Evolutionary conservation across 805 yeast genomes (phyloP).

Genomic region (Metschnikowia anglica): DNA sequence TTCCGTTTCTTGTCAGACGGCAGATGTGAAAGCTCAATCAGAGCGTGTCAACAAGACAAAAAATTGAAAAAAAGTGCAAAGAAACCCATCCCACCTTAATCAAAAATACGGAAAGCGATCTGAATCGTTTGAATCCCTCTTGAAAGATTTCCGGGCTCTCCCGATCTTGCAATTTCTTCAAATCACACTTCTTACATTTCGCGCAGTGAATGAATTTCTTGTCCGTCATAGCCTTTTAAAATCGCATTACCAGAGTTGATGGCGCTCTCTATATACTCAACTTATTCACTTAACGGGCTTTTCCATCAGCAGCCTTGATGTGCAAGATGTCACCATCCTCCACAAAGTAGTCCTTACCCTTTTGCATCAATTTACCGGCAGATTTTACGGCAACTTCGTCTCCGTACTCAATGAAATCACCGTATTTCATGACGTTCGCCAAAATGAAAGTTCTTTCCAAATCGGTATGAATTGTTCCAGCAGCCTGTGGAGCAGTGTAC

Average conservation of each 20-base stretch:
- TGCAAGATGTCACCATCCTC: slow-evolving; percentile 93
- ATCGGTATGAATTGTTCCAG: slow-evolving; percentile 87
- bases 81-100: no score
- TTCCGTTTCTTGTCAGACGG: no score
- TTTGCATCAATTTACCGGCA: slow-evolving; percentile 83
- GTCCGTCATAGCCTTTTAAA: neutral
- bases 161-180: no score
- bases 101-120: no score
- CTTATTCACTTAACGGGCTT: slow-evolving; percentile 46
- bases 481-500: slow-evolving; percentile 82
- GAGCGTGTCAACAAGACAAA: no score
- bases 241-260: slow-evolving; percentile 1
- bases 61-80: no score
- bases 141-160: no score
- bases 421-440: slow-evolving; percentile 70
- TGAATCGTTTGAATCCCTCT: no score
- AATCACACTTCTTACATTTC: neutral
- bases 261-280: slow-evolving; percentile 7
- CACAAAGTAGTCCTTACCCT: slow-evolving; percentile 93
- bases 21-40: neutral
- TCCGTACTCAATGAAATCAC: slow-evolving; percentile 52
- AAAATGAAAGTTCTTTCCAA: slow-evolving; percentile 75
- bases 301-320: slow-evolving; percentile 94
- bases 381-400: slow-evolving; percentile 84
- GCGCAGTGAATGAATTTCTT: slow-evolving; percentile 2